Evolutionary conservation across 1,284 basidiomycete genomes (phyloP).

Genomic region (Coniferiporia weirii): DNA sequence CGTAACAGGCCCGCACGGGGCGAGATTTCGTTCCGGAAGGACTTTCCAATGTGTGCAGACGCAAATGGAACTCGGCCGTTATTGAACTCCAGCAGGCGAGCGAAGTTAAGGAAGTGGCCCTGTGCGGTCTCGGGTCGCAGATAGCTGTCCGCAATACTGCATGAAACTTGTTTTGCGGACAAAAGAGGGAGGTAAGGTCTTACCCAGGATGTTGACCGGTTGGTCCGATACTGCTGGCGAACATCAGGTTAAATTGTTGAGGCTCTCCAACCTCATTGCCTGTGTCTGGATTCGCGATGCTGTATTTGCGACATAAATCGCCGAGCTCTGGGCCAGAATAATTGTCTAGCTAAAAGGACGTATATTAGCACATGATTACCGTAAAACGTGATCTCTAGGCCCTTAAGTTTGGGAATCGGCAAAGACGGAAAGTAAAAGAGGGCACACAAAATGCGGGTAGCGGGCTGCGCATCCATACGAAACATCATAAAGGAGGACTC

Average conservation of each 20-base stretch:
- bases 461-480: no score
- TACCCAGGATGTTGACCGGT: conserved; percentile 96
- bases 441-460: no score
- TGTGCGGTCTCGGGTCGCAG: conserved; percentile 98
- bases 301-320: conserved; percentile 77
- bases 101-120: conserved; percentile 99
- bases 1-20: conserved; percentile 94
- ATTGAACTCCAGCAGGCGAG: conserved; percentile 95
- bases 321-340: conserved; percentile 88
- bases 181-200: conserved; percentile 22
- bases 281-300: conserved; percentile 88
- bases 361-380: neutral
- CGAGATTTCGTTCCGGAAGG: conserved; percentile 98
- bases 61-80: conserved; percentile 96
- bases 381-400: neutral
- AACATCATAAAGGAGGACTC: no score
- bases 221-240: conserved; percentile 94
- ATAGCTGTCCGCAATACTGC: conserved; percentile 46
- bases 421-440: no score
- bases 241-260: conserved; percentile 98
- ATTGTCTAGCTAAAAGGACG: conserved; percentile 78
- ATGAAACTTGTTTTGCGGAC: neutral
- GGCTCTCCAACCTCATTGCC: conserved; percentile 91
- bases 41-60: conserved; percentile 93
- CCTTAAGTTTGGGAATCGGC: no score